Base-by-base conservation (phyloP, 1,284 basidiomycete species). In the Leccinum huronense region DNA sequence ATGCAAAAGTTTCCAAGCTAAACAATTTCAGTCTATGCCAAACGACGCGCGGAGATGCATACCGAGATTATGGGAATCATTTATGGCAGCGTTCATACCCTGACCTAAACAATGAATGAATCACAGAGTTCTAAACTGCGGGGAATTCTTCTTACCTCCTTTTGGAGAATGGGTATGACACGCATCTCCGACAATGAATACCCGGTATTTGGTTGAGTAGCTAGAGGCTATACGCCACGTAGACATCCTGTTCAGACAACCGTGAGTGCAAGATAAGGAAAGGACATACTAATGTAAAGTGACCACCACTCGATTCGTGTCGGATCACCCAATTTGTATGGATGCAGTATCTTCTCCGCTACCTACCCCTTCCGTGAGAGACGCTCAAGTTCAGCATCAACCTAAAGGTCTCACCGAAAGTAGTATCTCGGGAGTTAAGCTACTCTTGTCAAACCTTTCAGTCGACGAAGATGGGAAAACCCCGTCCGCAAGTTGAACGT, bases 161-260 rank as follows among this genome's bases (percentile, higher is more conserved):
- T 53, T 53, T 53, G 51, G 51, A 27, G 51, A 53, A 53, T 53
- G 51, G 23, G 51, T 53, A 27, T 53, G 51, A 53, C 51, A 53
- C 4, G 51, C 51, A 53, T 53, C 51, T 2, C 51, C 51, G 23
- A 53, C 51, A 53, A 53, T 53, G 51, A 53, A 53, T 53, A 27
- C 51, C 51, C 51, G 13, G 7, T 53, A 2, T 13, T 53, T 53
- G 13, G 27, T 1, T 27, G 51, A 53, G 23, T 53, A 53, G 8
- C 51, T 53, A 27, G 51, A 53, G 13, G 51, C 51, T 53, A 53
- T 53, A 5, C 51, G 51, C 23, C 51, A 10, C 11, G 48, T 27
- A 23, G 11, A 51, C 6, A 51, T 27, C 27, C 23, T 53, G 13
- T 53, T 53, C 51, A 53, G 51, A 53, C 3, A 8, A 4, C 2